Percentiles rank a stretch among this genome's conserved stretches.
Evolutionary conservation across 2,329 filamentous ascomycete genomes (phyloP).

Genomic region (Nemania bipapillata): DNA sequence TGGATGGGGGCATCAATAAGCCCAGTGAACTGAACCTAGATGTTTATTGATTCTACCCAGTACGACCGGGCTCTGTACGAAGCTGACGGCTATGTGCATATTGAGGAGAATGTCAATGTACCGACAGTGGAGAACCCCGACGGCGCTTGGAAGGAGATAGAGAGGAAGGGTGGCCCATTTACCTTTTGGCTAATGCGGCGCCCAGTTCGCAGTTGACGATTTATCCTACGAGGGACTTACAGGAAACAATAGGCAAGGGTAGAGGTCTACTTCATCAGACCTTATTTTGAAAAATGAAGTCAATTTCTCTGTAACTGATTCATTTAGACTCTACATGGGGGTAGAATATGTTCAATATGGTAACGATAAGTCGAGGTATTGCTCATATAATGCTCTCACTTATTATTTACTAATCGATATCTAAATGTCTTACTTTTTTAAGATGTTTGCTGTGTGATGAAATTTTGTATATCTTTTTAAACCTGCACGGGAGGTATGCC

Average conservation of each 20-base stretch:
- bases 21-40: constrained; percentile 41
- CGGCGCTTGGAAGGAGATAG: constrained; percentile 45
- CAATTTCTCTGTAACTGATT: too few relatives aligned
- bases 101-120: constrained; percentile 43
- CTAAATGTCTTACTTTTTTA: too few relatives aligned
- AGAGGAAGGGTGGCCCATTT: constrained; percentile 55
- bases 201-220: not conserved
- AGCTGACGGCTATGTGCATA: constrained; percentile 38
- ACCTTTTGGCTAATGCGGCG: constrained; percentile 34
- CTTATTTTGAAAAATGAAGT: too few relatives aligned
- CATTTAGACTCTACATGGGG: too few relatives aligned
- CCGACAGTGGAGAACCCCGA: constrained; percentile 39
- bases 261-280: too few relatives aligned
- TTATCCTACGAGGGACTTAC: not conserved
- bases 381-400: too few relatives aligned
- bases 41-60: constrained; percentile 44
- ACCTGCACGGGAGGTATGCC: too few relatives aligned
- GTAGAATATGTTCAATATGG: too few relatives aligned
- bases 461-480: too few relatives aligned
- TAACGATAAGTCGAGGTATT: too few relatives aligned
- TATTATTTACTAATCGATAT: too few relatives aligned
- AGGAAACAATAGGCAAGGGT: not conserved
- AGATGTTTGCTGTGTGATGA: too few relatives aligned
- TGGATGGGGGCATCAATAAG: constrained; percentile 43
- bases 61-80: constrained; percentile 42